Conservation (phyloP, 441 rosid genomes). For the Aquilaria agallochum region DNA sequence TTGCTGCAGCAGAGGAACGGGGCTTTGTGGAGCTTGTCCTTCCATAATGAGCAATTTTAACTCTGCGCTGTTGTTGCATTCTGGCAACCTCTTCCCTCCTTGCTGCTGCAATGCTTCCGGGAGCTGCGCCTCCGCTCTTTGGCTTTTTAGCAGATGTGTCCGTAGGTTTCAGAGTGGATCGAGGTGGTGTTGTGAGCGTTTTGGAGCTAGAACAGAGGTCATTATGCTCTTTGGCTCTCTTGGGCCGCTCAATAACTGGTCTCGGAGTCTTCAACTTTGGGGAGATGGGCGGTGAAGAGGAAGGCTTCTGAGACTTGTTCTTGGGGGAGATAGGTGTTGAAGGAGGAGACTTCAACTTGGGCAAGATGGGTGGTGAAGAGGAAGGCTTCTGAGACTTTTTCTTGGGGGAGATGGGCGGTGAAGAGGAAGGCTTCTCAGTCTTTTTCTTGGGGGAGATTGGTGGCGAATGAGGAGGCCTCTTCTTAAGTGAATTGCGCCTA, state of each 20-base stretch:
- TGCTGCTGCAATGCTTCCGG: constrained; percentile 71
- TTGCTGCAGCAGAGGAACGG: constrained; percentile 11
- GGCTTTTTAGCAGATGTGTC: constrained; percentile 17
- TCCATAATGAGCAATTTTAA: constrained; percentile 63
- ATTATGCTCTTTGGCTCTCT: constrained; percentile 20
- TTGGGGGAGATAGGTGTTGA: neutral
- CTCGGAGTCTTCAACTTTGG: constrained; percentile 32
- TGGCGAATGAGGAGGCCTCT: constrained; percentile 17
- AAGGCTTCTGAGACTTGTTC: constrained; percentile 8
- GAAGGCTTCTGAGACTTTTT: constrained; percentile 19
- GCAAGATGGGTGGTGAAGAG: constrained; percentile 7
- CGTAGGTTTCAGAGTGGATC: constrained; percentile 17
- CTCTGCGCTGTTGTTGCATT: constrained; percentile 50
- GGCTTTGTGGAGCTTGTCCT: constrained; percentile 41
- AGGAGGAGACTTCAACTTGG: constrained; percentile 17
- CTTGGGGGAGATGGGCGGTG: constrained; percentile 60
- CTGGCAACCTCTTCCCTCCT: constrained; percentile 59
- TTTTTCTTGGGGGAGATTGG: too few species aligned
- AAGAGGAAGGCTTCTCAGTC: constrained; percentile 17
- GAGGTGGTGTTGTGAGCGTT: constrained; percentile 16
- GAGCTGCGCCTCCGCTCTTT: constrained; percentile 21
- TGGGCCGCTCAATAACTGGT: constrained; percentile 14
- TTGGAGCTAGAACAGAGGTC: constrained; percentile 24
- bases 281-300: constrained; percentile 49
- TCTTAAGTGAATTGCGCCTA: constrained; percentile 5